phyloP scores from a whole-genome alignment of 2,329 filamentous ascomycete species.

The Tolypocladium cylindrosporum region DNA sequence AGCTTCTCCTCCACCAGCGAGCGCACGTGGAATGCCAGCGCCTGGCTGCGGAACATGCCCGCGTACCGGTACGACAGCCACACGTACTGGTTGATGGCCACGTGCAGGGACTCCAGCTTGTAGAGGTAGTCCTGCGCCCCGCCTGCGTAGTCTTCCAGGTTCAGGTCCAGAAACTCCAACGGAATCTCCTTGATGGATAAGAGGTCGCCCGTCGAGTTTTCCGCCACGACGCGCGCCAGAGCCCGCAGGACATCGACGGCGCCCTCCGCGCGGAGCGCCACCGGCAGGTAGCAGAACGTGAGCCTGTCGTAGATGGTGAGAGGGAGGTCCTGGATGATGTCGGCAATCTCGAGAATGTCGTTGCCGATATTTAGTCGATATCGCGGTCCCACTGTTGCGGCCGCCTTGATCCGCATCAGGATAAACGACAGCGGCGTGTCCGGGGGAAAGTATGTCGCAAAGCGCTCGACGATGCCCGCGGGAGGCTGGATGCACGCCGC shows the following conservation, averaged over 20 bases:
- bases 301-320: conserved; percentile 67
- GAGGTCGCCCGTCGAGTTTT: conserved; percentile 55
- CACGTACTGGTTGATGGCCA: conserved; percentile 72
- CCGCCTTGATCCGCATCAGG: conserved; percentile 61
- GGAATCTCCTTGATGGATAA: conserved; percentile 62
- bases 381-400: conserved; percentile 50
- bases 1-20: conserved; percentile 67
- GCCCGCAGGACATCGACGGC: conserved; percentile 44
- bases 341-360: conserved; percentile 56
- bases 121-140: conserved; percentile 48
- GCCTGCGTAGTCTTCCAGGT: conserved; percentile 26
- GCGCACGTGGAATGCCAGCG: conserved; percentile 72
- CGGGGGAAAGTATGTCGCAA: conserved; percentile 72
- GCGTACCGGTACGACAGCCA: conserved; percentile 89
- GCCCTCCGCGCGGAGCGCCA: conserved; percentile 39
- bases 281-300: conserved; percentile 63
- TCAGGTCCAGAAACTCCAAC: conserved; percentile 64
- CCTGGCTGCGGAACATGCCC: conserved; percentile 67
- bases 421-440: conserved; percentile 78
- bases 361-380: conserved; percentile 56
- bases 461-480: conserved; percentile 58
- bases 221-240: conserved; percentile 60
- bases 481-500: conserved; percentile 70
- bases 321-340: conserved; percentile 61
- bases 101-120: conserved; percentile 69